Conservation (phyloP, 306 rosid species). For the Pyrus bretschneideri region DNA sequence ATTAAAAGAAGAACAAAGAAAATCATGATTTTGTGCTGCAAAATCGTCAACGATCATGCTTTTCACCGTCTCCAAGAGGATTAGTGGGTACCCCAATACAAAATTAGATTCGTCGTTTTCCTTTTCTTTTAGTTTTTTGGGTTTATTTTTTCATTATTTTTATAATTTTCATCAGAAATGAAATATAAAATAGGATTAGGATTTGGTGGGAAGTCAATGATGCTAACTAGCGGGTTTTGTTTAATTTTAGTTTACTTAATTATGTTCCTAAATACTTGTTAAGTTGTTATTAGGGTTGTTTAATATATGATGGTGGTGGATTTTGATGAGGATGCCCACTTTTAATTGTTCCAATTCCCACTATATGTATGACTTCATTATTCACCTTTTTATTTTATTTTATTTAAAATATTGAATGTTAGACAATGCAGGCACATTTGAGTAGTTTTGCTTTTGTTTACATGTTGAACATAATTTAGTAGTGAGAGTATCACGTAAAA, state of each 20-base stretch:
- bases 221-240: slow-evolving; percentile 18
- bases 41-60: slow-evolving; percentile 20
- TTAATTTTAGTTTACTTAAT: neutral
- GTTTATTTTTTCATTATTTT: neutral
- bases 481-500: too few relatives aligned
- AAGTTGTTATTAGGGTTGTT: neutral
- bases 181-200: slow-evolving; percentile 6
- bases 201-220: slow-evolving; percentile 28
- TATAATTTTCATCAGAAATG: neutral
- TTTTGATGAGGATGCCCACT: slow-evolving; percentile 15
- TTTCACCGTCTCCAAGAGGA: slow-evolving; percentile 29
- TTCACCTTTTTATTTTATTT: neutral
- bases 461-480: too few relatives aligned
- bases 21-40: neutral
- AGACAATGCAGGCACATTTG: neutral
- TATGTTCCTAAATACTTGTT: neutral
- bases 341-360: slow-evolving; percentile 18
- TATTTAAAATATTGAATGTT: neutral
- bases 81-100: slow-evolving; percentile 23
- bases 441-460: neutral
- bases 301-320: slow-evolving; percentile 13
- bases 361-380: neutral
- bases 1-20: neutral
- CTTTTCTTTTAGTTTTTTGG: neutral
- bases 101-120: slow-evolving; percentile 9